Evolutionary conservation across 805 yeast genomes (phyloP).

Genomic region (Lachancea cidri): DNA sequence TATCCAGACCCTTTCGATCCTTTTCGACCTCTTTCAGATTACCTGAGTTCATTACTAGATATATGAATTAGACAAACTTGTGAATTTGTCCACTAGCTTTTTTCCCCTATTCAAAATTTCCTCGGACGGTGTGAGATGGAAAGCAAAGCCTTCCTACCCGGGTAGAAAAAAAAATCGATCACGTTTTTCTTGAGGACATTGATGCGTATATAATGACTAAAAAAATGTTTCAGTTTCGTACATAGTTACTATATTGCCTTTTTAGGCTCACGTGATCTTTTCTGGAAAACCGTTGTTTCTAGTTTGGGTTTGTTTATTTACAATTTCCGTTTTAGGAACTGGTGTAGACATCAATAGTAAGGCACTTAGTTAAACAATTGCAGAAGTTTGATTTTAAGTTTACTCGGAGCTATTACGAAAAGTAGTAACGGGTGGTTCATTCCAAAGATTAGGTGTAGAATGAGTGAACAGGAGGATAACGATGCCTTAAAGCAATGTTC

Average conservation of each 20-base stretch:
- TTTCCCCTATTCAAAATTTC: background rate
- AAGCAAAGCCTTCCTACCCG: background rate
- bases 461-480: background rate
- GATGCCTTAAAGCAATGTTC: background rate
- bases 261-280: background rate
- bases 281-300: too few relatives aligned
- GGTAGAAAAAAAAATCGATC: background rate
- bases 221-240: too few relatives aligned
- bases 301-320: background rate
- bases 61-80: background rate
- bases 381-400: too few relatives aligned
- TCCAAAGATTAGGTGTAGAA: too few relatives aligned
- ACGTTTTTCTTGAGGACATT: too few relatives aligned
- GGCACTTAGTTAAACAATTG: too few relatives aligned
- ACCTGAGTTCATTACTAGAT: background rate
- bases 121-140: background rate
- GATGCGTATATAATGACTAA: too few relatives aligned
- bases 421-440: too few relatives aligned
- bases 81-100: background rate
- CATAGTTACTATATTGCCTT: too few relatives aligned
- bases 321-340: background rate
- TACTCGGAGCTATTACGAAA: too few relatives aligned
- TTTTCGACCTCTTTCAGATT: background rate
- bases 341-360: background rate
- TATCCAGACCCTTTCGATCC: conserved; percentile 6